Base-by-base conservation (phyloP, 805 yeast genomes). In the Spathaspora sp. region DNA sequence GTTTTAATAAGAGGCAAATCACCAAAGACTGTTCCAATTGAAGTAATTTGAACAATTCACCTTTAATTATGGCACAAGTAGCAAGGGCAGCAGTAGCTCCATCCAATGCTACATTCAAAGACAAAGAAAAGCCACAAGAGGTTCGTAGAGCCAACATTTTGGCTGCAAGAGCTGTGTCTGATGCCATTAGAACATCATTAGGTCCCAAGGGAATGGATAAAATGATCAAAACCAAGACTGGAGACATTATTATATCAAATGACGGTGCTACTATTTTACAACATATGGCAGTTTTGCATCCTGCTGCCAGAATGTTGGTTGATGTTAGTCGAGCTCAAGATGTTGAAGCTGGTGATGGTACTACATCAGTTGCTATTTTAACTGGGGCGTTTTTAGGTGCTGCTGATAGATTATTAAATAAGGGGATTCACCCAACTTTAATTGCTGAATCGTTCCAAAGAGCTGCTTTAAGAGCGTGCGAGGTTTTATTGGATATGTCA, bases 161-260 rank as follows among this genome's bases (percentile, higher is more conserved):
- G 56, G 97, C 97, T 3, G 97, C 97, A 6, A 78, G 93, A 61
- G 96, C 97, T 5, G 97, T 91, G 23, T 91, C 96, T 2, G 97
- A 91, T 69, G 97, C 97, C 46, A 89, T 91, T 61, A 81, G 97
- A 69, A 92, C 97, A 5, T 87, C 98, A 14, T 76, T 94, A 53
- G 99, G 99, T 18, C 99, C 99, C 51, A 93, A 91, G 70, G 99
- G 99, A 55, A 94, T 94, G 99, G 99, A 94, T 70, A 94, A 94
- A 76, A 93, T 94, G 98, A 90, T 89, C 73, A 90, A 90, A 72
- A 92, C 98, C 17, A 86, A 92, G 48, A 81, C 80, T 52, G 98
- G 98, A 40, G 91, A 94, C 65, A 88, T 93, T 60, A 86, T 92
- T 63, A 92, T 94, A 60, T 91, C 98, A 56, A 94, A 94, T 69